A percentile compares a stretch with the other conserved stretches of the same genome.
Conservation (phyloP, 148 eudicot species). For the Diospyros kaki region DNA sequence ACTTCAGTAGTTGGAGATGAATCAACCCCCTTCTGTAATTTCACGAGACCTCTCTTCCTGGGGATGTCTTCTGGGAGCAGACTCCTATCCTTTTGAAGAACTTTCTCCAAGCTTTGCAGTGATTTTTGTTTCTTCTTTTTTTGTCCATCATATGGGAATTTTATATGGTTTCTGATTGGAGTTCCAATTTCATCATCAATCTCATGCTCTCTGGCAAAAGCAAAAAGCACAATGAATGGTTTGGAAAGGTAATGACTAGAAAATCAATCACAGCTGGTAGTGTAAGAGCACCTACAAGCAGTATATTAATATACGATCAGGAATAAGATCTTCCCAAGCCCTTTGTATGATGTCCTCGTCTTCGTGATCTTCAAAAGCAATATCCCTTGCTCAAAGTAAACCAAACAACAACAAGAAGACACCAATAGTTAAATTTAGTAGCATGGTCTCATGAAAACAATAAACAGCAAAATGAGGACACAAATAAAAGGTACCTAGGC, state of each 20-base stretch:
- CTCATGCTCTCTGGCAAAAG: conserved; percentile 62
- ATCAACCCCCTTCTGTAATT: conserved; percentile 26
- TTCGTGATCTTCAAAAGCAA: conserved; percentile 50
- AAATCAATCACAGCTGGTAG: neutral
- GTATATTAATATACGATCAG: conserved; percentile 76
- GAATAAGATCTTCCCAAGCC: conserved; percentile 84
- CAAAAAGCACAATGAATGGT: neutral
- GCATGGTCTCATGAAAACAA: neutral
- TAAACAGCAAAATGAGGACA: neutral
- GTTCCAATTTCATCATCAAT: conserved; percentile 58
- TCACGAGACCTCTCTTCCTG: conserved; percentile 27
- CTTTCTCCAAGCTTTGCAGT: conserved; percentile 13
- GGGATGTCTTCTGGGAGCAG: conserved; percentile 21
- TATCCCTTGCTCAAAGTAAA: conserved; percentile 44
- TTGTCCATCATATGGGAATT: conserved; percentile 40
- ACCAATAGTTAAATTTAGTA: neutral
- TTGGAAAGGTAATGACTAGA: neutral
- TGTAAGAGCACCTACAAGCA: conserved; percentile 63
- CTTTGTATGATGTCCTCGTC: conserved; percentile 47
- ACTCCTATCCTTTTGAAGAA: conserved; percentile 20
- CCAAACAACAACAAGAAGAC: conserved; percentile 9
- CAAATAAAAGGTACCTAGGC: conserved; percentile 52
- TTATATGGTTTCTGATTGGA: conserved; percentile 68
- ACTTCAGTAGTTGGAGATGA: conserved; percentile 24
- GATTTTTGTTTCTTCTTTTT: conserved; percentile 34